Evolutionary conservation across 2,329 filamentous ascomycete species (phyloP).

Genomic region (Penicillium sp.): DNA sequence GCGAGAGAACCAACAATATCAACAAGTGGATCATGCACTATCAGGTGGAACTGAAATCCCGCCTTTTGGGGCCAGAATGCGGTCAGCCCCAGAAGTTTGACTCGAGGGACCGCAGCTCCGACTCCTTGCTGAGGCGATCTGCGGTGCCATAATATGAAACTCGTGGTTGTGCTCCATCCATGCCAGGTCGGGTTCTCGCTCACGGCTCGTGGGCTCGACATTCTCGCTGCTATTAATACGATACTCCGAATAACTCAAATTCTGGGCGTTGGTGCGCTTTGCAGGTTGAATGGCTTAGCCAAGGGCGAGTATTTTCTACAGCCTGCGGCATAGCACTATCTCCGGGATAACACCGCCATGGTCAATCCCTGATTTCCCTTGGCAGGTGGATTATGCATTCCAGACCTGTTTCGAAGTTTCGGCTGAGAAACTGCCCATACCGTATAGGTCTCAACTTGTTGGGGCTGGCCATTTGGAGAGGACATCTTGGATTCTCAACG

Average conservation of each 20-base stretch:
- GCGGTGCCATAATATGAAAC: slow-evolving; percentile 22
- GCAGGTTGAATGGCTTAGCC: neutral
- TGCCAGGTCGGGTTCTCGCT: slow-evolving; percentile 15
- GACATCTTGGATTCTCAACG: neutral
- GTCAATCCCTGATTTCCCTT: neutral
- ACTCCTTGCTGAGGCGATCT: slow-evolving; percentile 10
- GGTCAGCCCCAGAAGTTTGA: slow-evolving; percentile 11
- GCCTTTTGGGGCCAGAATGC: slow-evolving; percentile 9
- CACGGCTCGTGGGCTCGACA: slow-evolving; percentile 6
- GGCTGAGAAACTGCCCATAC: slow-evolving; percentile 2
- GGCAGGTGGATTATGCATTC: slow-evolving; percentile 4
- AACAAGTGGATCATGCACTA: slow-evolving; percentile 1
- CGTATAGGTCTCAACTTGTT: slow-evolving; percentile 21
- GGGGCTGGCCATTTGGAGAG: slow-evolving; percentile 5
- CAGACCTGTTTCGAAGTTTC: slow-evolving; percentile 7
- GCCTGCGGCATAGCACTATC: neutral
- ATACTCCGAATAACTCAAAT: neutral
- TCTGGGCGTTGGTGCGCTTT: neutral
- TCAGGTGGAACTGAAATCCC: slow-evolving; percentile 9
- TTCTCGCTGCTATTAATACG: slow-evolving; percentile 15
- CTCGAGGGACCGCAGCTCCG: neutral
- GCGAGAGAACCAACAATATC: neutral
- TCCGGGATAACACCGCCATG: slow-evolving; percentile 2
- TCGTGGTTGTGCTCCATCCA: slow-evolving; percentile 16
- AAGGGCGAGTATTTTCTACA: slow-evolving; percentile 1